Base-by-base conservation (phyloP, 306 rosid species). In the Prunus mongolica region DNA sequence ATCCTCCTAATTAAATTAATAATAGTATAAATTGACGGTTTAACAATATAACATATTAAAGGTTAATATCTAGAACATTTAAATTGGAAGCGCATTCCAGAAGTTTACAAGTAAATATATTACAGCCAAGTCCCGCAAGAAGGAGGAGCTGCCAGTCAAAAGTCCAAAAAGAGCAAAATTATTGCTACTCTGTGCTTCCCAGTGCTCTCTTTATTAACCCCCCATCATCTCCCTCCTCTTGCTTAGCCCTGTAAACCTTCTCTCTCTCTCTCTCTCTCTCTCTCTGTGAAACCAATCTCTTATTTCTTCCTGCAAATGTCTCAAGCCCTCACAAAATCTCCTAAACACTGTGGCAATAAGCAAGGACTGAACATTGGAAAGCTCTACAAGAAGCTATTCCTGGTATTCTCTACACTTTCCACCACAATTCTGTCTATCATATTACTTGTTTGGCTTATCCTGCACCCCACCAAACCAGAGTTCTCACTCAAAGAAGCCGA, bases 271-370 rank as follows among this genome's bases (percentile, higher is more conserved):
- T 27, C 80, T 67, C 60, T 45, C 58, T 57, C 54, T 47, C 69
- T 77, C 46, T 27, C 65, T 67, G 62, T 25, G 14, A 34, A 34
- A 5, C 8, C 41, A 34, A 49, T 15, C 52, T 49, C 52, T 49
- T 49, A 49, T 49, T 30, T 22, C 18, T 60, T 32, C 28, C 55
- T 38, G 76, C 82, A 85, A 86, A 94, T 94, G 99, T 95, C 99
- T 89, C 74, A 41, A 84, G 75, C 83, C 74, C 20, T 46, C 50
- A 27, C 74, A 58, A 76, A 77, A 79, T 89, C 99, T 79, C 99
- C 99, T 44, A 87, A 95, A 82, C 96, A 90, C 79, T 95, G 99
- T 38, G 99, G 87, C 13, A 9, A 41, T 0, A 83, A 92, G 66
- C 81, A 86, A 84, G 86, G 82, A 69, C 64, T 82, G 46, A 72